Conservation (phyloP, 2,329 filamentous ascomycete genomes). For the Elsinoe ampelina region DNA sequence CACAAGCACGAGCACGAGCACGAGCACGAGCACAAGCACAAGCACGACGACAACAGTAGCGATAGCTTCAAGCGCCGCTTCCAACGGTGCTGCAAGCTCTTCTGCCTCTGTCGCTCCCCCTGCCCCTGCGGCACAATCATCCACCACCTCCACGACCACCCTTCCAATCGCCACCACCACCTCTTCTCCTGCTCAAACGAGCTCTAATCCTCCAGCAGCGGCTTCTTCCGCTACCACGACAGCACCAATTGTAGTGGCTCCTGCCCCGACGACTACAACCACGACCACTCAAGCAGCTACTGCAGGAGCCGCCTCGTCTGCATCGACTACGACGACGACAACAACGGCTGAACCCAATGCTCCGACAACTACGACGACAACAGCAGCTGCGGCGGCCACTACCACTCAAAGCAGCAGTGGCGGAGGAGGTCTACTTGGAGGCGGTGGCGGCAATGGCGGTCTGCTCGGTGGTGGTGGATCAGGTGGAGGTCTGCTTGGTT, state of each 20-base stretch:
- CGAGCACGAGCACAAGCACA: not conserved
- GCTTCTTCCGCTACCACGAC: not conserved
- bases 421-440: not conserved
- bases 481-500: not conserved
- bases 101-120: not conserved
- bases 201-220: not conserved
- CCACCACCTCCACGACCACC: not conserved
- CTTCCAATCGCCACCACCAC: not conserved
- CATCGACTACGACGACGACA: not conserved
- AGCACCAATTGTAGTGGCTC: not conserved
- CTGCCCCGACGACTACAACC: not conserved
- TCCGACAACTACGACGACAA: not conserved
- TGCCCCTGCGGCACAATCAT: not conserved
- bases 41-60: too few relatives aligned
- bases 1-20: too few relatives aligned
- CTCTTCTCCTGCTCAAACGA: not conserved
- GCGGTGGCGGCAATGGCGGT: not conserved
- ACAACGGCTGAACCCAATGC: not conserved
- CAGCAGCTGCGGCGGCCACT: not conserved
- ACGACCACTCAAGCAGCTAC: not conserved
- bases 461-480: not conserved
- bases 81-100: not conserved
- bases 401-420: not conserved
- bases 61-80: not conserved
- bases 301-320: not conserved